phyloP scores from a whole-genome alignment of 2,329 filamentous ascomycete species.

The Ascochyta clinopodiicola region DNA sequence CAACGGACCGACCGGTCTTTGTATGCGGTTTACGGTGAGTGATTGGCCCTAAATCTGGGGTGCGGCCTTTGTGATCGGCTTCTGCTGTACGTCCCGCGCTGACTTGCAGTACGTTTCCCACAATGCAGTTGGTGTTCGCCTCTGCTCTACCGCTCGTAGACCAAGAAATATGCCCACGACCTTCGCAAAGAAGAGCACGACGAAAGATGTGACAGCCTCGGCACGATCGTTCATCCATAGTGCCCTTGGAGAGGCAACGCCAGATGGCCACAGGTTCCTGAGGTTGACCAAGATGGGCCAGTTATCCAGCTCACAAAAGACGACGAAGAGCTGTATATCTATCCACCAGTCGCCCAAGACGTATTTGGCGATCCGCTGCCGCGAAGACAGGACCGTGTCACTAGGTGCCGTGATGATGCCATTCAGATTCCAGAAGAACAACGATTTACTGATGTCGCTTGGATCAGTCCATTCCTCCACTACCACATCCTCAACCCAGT shows the following conservation, averaged over 20 bases:
- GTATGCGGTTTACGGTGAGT: not conserved
- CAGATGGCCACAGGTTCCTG: not conserved
- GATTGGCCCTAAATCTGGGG: not conserved
- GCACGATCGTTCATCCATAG: not conserved
- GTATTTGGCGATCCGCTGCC: slow-evolving; percentile 1
- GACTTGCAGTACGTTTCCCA: slow-evolving; percentile 12
- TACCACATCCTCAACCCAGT: slow-evolving; percentile 44
- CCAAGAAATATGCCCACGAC: not conserved
- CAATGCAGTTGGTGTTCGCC: slow-evolving; percentile 16
- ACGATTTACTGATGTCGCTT: slow-evolving; percentile 52
- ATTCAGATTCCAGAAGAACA: slow-evolving; percentile 61
- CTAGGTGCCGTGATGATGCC: slow-evolving; percentile 33
- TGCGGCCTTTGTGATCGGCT: not conserved
- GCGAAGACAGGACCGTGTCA: not conserved
- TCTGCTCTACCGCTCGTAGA: slow-evolving; percentile 10
- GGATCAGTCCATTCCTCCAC: slow-evolving; percentile 59
- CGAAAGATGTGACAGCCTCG: slow-evolving; percentile 11
- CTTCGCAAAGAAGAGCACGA: slow-evolving; percentile 6
- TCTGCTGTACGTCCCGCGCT: not conserved
- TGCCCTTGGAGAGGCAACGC: not conserved
- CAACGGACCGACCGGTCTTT: slow-evolving; percentile 3
- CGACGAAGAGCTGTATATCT: slow-evolving; percentile 29
- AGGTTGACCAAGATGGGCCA: slow-evolving; percentile 34
- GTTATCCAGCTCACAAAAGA: slow-evolving; percentile 44
- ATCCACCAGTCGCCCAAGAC: slow-evolving; percentile 25